Percentiles rank a stretch among this genome's conserved stretches.
Evolutionary conservation across 257 asterid genomes (phyloP).

Genomic region (Penstemon newberryi): DNA sequence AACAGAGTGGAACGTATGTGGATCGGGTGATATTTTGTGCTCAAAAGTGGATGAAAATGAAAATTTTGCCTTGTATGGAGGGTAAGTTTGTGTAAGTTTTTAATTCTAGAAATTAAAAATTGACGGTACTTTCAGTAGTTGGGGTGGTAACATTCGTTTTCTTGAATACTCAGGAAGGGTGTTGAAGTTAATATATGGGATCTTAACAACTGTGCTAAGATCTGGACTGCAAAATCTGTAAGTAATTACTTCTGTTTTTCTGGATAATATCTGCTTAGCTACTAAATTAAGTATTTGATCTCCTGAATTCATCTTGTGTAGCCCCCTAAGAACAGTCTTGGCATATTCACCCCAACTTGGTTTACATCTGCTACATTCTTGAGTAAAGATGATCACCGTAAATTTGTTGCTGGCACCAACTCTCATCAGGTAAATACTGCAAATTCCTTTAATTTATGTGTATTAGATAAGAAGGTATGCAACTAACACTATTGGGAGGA

Average conservation of each 20-base stretch:
- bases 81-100: slow-evolving; percentile 51
- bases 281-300: slow-evolving; percentile 21
- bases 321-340: slow-evolving; percentile 86
- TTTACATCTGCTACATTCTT: slow-evolving; percentile 86
- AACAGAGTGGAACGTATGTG: slow-evolving; percentile 57
- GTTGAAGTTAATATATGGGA: slow-evolving; percentile 93
- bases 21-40: slow-evolving; percentile 66
- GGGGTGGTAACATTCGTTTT: slow-evolving; percentile 9
- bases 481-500: neutral
- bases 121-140: slow-evolving; percentile 10
- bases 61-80: slow-evolving; percentile 78
- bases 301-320: slow-evolving; percentile 38
- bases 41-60: slow-evolving; percentile 68
- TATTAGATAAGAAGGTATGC: neutral
- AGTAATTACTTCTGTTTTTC: slow-evolving; percentile 30
- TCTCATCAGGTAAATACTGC: slow-evolving; percentile 65
- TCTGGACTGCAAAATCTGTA: slow-evolving; percentile 87
- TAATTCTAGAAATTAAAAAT: slow-evolving; percentile 11
- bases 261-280: slow-evolving; percentile 1
- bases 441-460: neutral
- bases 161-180: slow-evolving; percentile 61
- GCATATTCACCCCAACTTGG: slow-evolving; percentile 83
- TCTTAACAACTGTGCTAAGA: slow-evolving; percentile 50
- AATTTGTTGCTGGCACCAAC: slow-evolving; percentile 81
- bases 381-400: slow-evolving; percentile 81